These are phyloP conservation scores for Tothia fuscella DNA, from an alignment of 2,329 filamentous ascomycete species.

Conservation along the genomic window DNA sequence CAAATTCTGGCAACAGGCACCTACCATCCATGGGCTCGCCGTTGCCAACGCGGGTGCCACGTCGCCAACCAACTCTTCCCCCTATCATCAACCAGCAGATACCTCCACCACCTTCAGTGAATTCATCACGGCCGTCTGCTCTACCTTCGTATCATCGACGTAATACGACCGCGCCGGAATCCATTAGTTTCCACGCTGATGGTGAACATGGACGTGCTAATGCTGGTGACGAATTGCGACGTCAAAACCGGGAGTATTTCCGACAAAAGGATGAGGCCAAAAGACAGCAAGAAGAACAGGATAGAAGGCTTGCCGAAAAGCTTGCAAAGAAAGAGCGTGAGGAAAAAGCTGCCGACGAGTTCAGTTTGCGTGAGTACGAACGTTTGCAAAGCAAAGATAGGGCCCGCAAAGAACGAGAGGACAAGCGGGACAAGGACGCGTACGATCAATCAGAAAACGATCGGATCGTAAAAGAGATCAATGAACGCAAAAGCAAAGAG, in stretches of 20 bases:
- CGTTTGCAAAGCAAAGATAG: constrained; percentile 4
- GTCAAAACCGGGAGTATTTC: constrained; percentile 6
- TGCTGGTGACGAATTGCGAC: constrained; percentile 8
- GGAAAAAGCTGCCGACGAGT: constrained; percentile 7
- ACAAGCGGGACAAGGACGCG: not conserved
- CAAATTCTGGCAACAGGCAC: not conserved
- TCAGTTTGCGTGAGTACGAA: constrained; percentile 3
- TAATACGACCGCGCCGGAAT: constrained; percentile 6
- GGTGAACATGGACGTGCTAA: constrained; percentile 8
- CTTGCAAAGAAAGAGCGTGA: constrained; percentile 2
- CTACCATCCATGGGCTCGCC: too few species aligned
- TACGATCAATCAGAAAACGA: not conserved
- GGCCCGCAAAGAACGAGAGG: not conserved
- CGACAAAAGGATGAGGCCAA: not conserved
- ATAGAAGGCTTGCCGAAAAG: constrained; percentile 8
- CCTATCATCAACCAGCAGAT: constrained; percentile 2
- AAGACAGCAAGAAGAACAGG: constrained; percentile 3
- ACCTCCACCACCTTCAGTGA: not conserved
- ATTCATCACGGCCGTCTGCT: not conserved
- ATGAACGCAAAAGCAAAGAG: not conserved
- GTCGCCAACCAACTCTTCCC: not conserved
- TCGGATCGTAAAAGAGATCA: not conserved
- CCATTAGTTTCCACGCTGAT: not conserved
- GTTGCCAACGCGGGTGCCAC: not conserved
- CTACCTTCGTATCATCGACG: constrained; percentile 4